Percentiles rank a stretch among this genome's conserved stretches.
phyloP scores from a whole-genome alignment of 1,284 basidiomycete genomes.

The Austroboletus rostrupii region DNA sequence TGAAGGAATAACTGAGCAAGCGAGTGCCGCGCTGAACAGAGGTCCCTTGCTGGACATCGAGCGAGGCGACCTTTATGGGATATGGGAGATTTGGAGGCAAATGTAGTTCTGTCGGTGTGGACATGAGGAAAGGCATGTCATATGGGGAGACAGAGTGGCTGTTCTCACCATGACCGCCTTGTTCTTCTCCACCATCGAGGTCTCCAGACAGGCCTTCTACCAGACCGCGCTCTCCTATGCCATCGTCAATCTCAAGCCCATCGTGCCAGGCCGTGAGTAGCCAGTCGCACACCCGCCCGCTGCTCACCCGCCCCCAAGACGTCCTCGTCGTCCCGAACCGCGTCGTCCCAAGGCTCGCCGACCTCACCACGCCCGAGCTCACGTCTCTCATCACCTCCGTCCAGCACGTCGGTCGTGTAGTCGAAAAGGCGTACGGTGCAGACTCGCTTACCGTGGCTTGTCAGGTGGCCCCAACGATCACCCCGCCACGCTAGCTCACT shows the following conservation, averaged over 20 bases:
- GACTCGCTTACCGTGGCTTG: constrained; percentile 79
- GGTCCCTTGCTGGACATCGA: constrained; percentile 47
- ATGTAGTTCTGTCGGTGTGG: constrained; percentile 59
- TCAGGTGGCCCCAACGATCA: constrained; percentile 47
- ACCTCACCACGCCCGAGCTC: constrained; percentile 70
- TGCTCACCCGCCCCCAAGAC: constrained; percentile 48
- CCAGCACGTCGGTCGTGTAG: constrained; percentile 63
- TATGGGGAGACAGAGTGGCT: not conserved
- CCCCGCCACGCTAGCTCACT: not conserved
- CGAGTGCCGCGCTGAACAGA: constrained; percentile 64
- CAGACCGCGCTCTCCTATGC: constrained; percentile 68
- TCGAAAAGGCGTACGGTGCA: constrained; percentile 70
- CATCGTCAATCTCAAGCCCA: constrained; percentile 90
- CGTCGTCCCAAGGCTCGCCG: constrained; percentile 70
- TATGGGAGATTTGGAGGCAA: constrained; percentile 73
- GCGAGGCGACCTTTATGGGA: constrained; percentile 71
- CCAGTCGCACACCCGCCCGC: not conserved
- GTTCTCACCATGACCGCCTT: constrained; percentile 32
- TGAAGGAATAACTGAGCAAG: constrained; percentile 78
- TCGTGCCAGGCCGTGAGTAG: constrained; percentile 85
- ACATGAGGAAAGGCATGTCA: constrained; percentile 20
- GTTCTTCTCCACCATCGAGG: constrained; percentile 81
- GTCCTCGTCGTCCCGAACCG: constrained; percentile 83
- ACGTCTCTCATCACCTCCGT: constrained; percentile 75
- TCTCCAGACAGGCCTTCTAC: constrained; percentile 80